Evolutionary conservation across 2,329 filamentous ascomycete species (phyloP).

Genomic region (Cryphonectria radicalis): DNA sequence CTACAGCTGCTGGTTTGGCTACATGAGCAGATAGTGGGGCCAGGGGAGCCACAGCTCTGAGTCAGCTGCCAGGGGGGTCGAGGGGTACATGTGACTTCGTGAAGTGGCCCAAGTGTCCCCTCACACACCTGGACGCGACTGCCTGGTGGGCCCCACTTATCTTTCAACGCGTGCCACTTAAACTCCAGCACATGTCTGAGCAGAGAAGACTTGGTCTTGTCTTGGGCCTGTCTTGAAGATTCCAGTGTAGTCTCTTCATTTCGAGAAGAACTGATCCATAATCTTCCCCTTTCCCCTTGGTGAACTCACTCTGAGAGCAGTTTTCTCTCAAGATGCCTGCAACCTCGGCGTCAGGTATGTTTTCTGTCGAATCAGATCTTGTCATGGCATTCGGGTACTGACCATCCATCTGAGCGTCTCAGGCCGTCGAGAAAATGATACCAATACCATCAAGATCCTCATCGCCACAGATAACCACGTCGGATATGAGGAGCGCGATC

Average conservation of each 20-base stretch:
- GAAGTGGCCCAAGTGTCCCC: slow-evolving; percentile 6
- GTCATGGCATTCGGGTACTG: neutral
- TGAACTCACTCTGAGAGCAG: neutral
- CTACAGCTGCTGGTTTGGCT: neutral
- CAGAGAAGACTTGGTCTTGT: neutral
- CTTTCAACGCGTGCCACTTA: slow-evolving; percentile 15
- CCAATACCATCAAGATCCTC: slow-evolving; percentile 93
- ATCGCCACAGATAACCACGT: slow-evolving; percentile 98
- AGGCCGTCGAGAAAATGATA: slow-evolving; percentile 63
- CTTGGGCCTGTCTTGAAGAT: neutral
- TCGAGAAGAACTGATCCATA: neutral
- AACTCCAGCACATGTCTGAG: neutral
- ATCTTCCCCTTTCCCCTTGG: neutral
- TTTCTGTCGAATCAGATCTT: neutral
- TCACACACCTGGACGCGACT: slow-evolving; percentile 11
- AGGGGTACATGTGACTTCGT: slow-evolving; percentile 19
- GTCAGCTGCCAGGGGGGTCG: neutral
- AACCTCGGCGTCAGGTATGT: slow-evolving; percentile 33
- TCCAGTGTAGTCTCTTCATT: neutral
- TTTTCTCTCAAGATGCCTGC: slow-evolving; percentile 33
- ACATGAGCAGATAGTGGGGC: neutral
- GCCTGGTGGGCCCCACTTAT: neutral
- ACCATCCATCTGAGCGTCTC: neutral
- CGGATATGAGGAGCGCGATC: slow-evolving; percentile 90
- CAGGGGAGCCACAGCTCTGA: neutral